A percentile compares a stretch with the other conserved stretches of the same genome.
These are phyloP conservation scores for Helichrysum umbraculigerum DNA, from an alignment of 129 eudicot species.

Conservation along the genomic window DNA sequence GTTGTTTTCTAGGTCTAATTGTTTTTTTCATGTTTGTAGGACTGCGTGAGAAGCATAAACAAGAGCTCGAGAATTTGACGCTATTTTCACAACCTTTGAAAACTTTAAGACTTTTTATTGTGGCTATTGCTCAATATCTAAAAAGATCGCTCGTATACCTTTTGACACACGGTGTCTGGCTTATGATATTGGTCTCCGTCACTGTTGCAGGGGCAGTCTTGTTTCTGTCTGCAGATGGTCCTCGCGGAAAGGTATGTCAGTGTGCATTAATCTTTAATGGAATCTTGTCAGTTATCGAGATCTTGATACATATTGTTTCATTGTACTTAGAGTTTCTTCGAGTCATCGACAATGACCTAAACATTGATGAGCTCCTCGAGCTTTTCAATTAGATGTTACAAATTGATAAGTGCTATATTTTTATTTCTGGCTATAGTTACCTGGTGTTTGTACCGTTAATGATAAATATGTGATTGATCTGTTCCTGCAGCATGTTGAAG, in stretches of 20 bases:
- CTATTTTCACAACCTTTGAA: conserved; percentile 67
- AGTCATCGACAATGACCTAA: background rate
- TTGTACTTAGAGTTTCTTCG: background rate
- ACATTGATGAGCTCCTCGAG: conserved; percentile 7
- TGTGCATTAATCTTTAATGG: background rate
- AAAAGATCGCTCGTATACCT: conserved; percentile 53
- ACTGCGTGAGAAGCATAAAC: conserved; percentile 65
- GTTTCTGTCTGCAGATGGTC: conserved; percentile 59
- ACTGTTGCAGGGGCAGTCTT: conserved; percentile 40
- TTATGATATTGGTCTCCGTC: conserved; percentile 46
- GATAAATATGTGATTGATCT: conserved; percentile 19
- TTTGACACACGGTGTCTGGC: conserved; percentile 65
- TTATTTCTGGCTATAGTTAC: conserved; percentile 2
- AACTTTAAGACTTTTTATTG: conserved; percentile 68
- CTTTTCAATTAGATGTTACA: background rate
- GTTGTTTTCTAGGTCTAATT: conserved; percentile 14
- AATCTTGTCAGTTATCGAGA: background rate
- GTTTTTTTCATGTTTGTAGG: conserved; percentile 51
- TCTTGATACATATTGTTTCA: background rate
- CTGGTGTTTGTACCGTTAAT: background rate
- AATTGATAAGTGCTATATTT: background rate
- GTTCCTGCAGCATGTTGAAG: conserved; percentile 70
- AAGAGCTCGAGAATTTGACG: conserved; percentile 71
- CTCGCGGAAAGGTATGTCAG: conserved; percentile 64
- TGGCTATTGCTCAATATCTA: conserved; percentile 63